A percentile compares a stretch with the other conserved stretches of the same genome.
Conservation (phyloP, 2,329 filamentous ascomycete genomes). For the Trichophyton simii region DNA sequence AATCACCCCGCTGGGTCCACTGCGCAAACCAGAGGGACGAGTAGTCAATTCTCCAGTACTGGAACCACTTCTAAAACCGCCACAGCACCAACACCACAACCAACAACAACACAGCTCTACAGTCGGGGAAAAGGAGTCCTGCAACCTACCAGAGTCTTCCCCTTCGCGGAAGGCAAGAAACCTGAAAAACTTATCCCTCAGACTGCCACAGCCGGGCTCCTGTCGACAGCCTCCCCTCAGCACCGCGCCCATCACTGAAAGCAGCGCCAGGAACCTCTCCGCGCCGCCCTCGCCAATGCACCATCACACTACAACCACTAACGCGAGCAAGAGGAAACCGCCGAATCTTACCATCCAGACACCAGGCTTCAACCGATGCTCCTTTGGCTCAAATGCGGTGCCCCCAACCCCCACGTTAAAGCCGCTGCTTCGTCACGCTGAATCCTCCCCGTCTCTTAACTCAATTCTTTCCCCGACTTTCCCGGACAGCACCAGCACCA, state of each 20-base stretch:
- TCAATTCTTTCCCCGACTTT: constrained; percentile 39
- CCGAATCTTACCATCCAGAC: constrained; percentile 50
- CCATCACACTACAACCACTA: constrained; percentile 35
- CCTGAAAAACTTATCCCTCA: constrained; percentile 51
- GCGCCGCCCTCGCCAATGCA: constrained; percentile 45
- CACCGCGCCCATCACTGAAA: constrained; percentile 34
- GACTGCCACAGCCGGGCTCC: constrained; percentile 39
- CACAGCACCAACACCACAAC: neutral
- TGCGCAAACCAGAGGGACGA: neutral
- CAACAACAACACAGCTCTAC: neutral
- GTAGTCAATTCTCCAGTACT: neutral
- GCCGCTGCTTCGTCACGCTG: constrained; percentile 47
- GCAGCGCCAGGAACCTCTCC: constrained; percentile 31
- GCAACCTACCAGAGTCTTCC: constrained; percentile 16
- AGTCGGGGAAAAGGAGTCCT: constrained; percentile 6
- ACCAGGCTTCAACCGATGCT: constrained; percentile 38
- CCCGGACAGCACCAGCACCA: neutral
- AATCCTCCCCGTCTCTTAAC: constrained; percentile 49
- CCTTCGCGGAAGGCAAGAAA: constrained; percentile 40
- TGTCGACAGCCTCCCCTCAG: constrained; percentile 34
- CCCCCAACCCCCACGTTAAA: constrained; percentile 44
- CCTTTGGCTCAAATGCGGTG: constrained; percentile 31
- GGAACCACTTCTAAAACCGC: neutral
- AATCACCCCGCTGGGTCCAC: constrained; percentile 45
- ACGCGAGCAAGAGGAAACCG: constrained; percentile 41